Base-by-base conservation (phyloP, 2,329 filamentous ascomycete species). In the Aspergillus sp. region DNA sequence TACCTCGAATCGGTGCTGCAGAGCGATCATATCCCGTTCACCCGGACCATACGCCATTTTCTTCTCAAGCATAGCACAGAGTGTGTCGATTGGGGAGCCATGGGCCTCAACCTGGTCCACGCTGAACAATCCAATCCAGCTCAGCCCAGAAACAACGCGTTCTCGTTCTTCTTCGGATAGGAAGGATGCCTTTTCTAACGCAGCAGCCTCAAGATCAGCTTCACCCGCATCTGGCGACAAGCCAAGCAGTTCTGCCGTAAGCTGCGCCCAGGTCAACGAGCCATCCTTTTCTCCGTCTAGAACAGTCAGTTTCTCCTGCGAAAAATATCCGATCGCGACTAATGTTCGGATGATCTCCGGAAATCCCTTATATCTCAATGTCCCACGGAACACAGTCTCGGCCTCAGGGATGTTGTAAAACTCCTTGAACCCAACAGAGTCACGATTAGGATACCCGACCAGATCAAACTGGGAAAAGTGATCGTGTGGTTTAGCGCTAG, bases 331-430 rank as follows among this genome's bases (percentile, higher is more conserved):
- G 24, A 58, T 45, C 4, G n/a, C 46, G 9, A 55, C 32, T n/a
- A 58, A 36, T 10, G 56, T 32, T 7, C 46, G 52, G 12, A 55
- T 55, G 6, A 52, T 42, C 47, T 52, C 56, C n/a, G 56, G 47
- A 10, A 20, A 55, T 24, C 56, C 52, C 22, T 32, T 26, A 26
- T 58, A 58, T n/a, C 56, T 36, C 49, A 59, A 29, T 5, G 57
- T 55, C 4, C 52, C 57, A 1, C 57, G 46, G 11, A 59, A 55
- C 12, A 59, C 57, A 16, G 49, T 52, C 1, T 32, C 20, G 1
- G 57, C 49, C 32, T 52, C 57, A 9, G 52, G 57, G 11, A 59
- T 59, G 9, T 26, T 6, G 26, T 59, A 59, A 20, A 52, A 59
- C 6, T 52, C 26, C 5, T 47, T 24, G 10, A 59, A 55, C 3